These are phyloP conservation scores for Pseudopithomyces chartarum DNA, from an alignment of 2,329 filamentous ascomycete species.

Conservation along the genomic window DNA sequence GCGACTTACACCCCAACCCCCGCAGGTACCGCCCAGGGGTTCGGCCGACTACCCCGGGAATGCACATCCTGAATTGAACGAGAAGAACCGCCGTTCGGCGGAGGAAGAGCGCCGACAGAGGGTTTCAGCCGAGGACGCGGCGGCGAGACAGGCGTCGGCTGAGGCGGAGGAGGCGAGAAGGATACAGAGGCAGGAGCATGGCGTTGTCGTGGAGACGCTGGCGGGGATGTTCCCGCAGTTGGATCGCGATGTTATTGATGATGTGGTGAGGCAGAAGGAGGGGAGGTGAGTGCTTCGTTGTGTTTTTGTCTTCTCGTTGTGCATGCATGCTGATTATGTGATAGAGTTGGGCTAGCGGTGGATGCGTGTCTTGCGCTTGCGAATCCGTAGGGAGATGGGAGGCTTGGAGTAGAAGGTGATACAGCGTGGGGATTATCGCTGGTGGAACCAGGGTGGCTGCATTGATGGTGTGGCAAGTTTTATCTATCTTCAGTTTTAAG, in stretches of 20 bases:
- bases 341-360: conserved; percentile 4
- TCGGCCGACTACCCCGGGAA: conserved; percentile 36
- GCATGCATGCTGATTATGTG: background rate
- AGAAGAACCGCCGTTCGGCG: conserved; percentile 26
- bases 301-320: background rate
- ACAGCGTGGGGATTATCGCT: too few species aligned
- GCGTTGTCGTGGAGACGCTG: conserved; percentile 89
- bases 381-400: conserved; percentile 2
- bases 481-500: too few species aligned
- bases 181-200: conserved; percentile 82
- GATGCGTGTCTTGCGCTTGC: conserved; percentile 3
- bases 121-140: conserved; percentile 80
- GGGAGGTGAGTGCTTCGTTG: conserved; percentile 70
- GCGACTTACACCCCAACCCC: conserved; percentile 56
- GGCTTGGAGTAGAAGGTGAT: too few species aligned
- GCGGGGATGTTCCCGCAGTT: conserved; percentile 96
- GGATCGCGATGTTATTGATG: conserved; percentile 91
- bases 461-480: too few species aligned
- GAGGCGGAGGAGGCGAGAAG: conserved; percentile 86
- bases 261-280: conserved; percentile 95
- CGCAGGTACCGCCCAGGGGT: conserved; percentile 47
- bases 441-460: too few species aligned
- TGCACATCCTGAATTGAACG: conserved; percentile 20
- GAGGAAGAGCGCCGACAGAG: conserved; percentile 36
- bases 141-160: conserved; percentile 86